These are phyloP conservation scores for Scleroderma bovista DNA, from an alignment of 768 basidiomycete genomes.

Conservation along the genomic window DNA sequence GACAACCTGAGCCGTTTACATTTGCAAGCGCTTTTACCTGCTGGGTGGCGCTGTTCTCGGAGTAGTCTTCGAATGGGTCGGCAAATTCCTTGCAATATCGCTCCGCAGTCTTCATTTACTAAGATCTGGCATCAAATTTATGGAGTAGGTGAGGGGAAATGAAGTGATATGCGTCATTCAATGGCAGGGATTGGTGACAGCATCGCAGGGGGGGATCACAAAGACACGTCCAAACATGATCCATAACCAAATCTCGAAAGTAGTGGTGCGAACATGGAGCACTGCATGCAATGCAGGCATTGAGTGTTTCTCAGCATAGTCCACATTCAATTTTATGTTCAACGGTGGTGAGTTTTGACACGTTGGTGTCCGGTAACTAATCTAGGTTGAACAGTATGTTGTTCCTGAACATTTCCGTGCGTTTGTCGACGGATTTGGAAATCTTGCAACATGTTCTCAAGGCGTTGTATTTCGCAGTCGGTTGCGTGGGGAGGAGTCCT, in stretches of 20 bases:
- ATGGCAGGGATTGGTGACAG: slow-evolving; percentile 36
- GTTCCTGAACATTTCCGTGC: background rate
- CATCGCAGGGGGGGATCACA: slow-evolving; percentile 48
- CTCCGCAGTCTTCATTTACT: too few species aligned
- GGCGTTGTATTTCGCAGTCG: background rate
- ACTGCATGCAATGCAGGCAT: too few species aligned
- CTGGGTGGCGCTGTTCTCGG: slow-evolving; percentile 36
- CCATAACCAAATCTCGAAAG: slow-evolving; percentile 38
- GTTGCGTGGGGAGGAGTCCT: background rate
- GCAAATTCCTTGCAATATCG: slow-evolving; percentile 40
- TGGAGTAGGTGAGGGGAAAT: slow-evolving; percentile 23
- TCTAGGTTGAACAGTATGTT: slow-evolving; percentile 5
- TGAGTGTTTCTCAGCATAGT: slow-evolving; percentile 32
- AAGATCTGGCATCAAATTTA: slow-evolving; percentile 35
- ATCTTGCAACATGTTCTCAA: background rate
- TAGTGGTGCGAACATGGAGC: slow-evolving; percentile 45
- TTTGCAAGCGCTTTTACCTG: slow-evolving; percentile 42
- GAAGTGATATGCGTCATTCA: slow-evolving; percentile 21
- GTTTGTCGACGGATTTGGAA: background rate
- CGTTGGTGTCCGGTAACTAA: background rate
- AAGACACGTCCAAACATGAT: slow-evolving; percentile 37
- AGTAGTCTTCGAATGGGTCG: slow-evolving; percentile 39
- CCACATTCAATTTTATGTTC: slow-evolving; percentile 30
- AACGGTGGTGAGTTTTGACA: background rate
- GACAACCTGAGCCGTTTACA: slow-evolving; percentile 44